Evolutionary conservation across 2,329 filamentous ascomycete genomes (phyloP).

Genomic region (Colletotrichum tofieldiae): DNA sequence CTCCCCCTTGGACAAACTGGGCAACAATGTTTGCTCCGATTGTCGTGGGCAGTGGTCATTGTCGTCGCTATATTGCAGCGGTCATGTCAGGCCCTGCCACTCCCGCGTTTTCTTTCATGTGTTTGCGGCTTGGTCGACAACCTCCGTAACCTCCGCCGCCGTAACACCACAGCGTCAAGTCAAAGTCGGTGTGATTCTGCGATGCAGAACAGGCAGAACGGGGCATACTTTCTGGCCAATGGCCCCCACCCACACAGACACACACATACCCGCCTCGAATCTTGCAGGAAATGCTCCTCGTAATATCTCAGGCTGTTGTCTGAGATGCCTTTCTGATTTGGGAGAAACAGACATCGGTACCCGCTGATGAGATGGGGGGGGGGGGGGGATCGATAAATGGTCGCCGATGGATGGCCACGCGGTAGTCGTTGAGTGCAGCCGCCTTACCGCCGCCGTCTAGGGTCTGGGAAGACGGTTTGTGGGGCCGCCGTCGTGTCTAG

Average conservation of each 20-base stretch:
- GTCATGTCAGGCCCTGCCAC: background rate
- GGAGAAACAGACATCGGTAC: conserved; percentile 22
- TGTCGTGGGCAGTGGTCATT: conserved; percentile 12
- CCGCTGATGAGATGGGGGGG: conserved; percentile 29
- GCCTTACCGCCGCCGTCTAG: conserved; percentile 40
- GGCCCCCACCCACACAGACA: conserved; percentile 7
- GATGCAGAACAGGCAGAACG: conserved; percentile 21
- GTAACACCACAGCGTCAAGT: conserved; percentile 9
- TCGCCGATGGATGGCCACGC: conserved; percentile 36
- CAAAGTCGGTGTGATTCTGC: conserved; percentile 39
- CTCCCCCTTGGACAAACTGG: conserved; percentile 8
- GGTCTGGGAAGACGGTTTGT: conserved; percentile 42
- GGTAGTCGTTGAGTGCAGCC: conserved; percentile 43
- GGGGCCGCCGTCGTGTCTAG: conserved; percentile 34
- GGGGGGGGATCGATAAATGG: conserved; percentile 32
- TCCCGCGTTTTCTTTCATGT: conserved; percentile 15
- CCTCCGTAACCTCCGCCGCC: background rate
- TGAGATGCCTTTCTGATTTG: conserved; percentile 41
- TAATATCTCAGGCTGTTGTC: conserved; percentile 18
- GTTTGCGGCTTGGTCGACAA: conserved; percentile 21
- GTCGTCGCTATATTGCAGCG: conserved; percentile 5
- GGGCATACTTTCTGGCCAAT: conserved; percentile 4
- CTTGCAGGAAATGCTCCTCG: conserved; percentile 27
- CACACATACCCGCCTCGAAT: conserved; percentile 26
- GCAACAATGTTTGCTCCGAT: conserved; percentile 23